Conservation (phyloP, 805 yeast species). For the Brettanomyces custersianus region DNA sequence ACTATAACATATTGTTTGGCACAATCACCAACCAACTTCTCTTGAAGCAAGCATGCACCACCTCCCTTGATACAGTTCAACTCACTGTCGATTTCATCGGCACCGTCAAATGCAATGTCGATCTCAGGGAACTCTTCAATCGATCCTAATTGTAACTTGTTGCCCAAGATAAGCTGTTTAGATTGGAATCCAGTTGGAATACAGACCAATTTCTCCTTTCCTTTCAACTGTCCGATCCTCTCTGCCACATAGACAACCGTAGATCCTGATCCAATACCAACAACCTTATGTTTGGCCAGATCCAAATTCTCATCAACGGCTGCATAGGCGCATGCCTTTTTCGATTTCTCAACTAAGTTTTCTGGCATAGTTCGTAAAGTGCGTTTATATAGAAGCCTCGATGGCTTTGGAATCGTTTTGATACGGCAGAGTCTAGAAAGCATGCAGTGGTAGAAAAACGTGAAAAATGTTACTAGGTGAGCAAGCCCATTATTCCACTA, state of each 20-base stretch:
- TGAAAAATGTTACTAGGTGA: no score
- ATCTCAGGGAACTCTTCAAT: conserved; percentile 76
- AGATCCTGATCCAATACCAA: conserved; percentile 95
- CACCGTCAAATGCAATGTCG: conserved; percentile 96
- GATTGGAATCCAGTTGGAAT: conserved; percentile 97
- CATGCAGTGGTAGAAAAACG: no score
- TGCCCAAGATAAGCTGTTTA: conserved; percentile 71
- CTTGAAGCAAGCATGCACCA: conserved; percentile 96
- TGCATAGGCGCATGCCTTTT: conserved; percentile 77
- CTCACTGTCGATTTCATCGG: conserved; percentile 84
- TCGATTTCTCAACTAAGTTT: conserved; percentile 64
- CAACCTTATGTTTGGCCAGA: conserved; percentile 46
- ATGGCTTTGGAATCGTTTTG: no score
- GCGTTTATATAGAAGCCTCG: no score
- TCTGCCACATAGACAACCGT: conserved; percentile 98
- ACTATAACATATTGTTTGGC: conserved; percentile 74
- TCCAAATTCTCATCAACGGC: conserved; percentile 90
- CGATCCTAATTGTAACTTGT: conserved; percentile 69
- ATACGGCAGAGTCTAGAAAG: no score
- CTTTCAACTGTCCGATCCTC: conserved; percentile 63
- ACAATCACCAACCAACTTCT: conserved; percentile 81
- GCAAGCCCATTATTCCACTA: no score
- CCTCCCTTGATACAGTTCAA: conserved; percentile 95
- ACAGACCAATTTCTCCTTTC: conserved; percentile 55
- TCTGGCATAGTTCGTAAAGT: neutral